Conservation (phyloP, 768 basidiomycete species). For the Tylopilus subfusipes region DNA sequence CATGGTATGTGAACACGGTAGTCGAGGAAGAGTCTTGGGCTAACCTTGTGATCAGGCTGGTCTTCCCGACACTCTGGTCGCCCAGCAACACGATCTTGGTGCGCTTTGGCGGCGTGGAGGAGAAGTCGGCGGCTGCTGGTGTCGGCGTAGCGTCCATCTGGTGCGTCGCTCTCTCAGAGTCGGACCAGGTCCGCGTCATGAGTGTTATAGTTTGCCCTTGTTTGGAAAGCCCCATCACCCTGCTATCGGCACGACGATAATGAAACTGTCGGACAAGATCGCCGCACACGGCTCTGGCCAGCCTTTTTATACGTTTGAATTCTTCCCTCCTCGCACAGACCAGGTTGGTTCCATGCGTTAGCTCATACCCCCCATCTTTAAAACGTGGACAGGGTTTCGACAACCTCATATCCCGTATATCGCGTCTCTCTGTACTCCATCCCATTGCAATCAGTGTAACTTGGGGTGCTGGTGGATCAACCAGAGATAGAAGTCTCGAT, state of each 20-base stretch:
- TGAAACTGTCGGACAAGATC: slow-evolving; percentile 79
- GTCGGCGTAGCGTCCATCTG: slow-evolving; percentile 54
- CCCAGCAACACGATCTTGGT: slow-evolving; percentile 96
- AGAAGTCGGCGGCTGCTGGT: slow-evolving; percentile 78
- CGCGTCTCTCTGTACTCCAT: slow-evolving; percentile 68
- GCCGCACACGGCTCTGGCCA: slow-evolving; percentile 35
- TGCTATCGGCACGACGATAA: slow-evolving; percentile 24
- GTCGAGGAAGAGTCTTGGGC: slow-evolving; percentile 16
- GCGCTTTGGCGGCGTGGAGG: slow-evolving; percentile 85
- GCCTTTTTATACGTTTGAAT: slow-evolving; percentile 94
- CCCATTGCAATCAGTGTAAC: slow-evolving; percentile 90
- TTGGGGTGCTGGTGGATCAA: slow-evolving; percentile 97
- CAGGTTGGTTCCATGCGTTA: slow-evolving; percentile 46
- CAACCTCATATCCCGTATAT: slow-evolving; percentile 85
- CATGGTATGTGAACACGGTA: slow-evolving; percentile 1
- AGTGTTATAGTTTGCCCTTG: slow-evolving; percentile 21
- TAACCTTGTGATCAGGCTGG: slow-evolving; percentile 93
- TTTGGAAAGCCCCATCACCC: slow-evolving; percentile 14
- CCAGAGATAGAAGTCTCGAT: slow-evolving; percentile 82
- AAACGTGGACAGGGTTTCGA: slow-evolving; percentile 66
- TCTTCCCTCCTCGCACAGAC: slow-evolving; percentile 95
- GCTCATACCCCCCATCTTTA: neutral
- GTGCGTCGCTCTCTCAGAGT: neutral
- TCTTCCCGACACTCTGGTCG: slow-evolving; percentile 98
- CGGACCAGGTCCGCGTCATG: slow-evolving; percentile 17